Conservation (phyloP, 306 rosid species). For the Cucumis sativus region Cucumber_9930_V3 NC_026655.2:23773501-23774000, state of each 20-base stretch:
- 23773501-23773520: no score
- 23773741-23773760: slow-evolving; percentile 61
- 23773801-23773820: slow-evolving; percentile 74
- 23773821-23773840: slow-evolving; percentile 78
- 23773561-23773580: no score
- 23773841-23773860: neutral
- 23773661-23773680: neutral
- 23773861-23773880: neutral
- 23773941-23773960: slow-evolving; percentile 1
- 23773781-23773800: slow-evolving; percentile 85
- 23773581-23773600: neutral
- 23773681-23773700: slow-evolving; percentile 2
- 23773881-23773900: neutral
- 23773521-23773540: no score
- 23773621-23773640: neutral
- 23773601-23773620: neutral
- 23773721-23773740: slow-evolving; percentile 71
- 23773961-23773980: slow-evolving; percentile 55
- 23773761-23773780: slow-evolving; percentile 93
- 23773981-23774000: slow-evolving; percentile 82
- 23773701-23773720: slow-evolving; percentile 19
- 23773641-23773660: neutral
- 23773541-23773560: no score
- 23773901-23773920: neutral
- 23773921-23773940: neutral